phyloP scores from a whole-genome alignment of 2,329 filamentous ascomycete species.

The Incumbomyces delicatus region DNA sequence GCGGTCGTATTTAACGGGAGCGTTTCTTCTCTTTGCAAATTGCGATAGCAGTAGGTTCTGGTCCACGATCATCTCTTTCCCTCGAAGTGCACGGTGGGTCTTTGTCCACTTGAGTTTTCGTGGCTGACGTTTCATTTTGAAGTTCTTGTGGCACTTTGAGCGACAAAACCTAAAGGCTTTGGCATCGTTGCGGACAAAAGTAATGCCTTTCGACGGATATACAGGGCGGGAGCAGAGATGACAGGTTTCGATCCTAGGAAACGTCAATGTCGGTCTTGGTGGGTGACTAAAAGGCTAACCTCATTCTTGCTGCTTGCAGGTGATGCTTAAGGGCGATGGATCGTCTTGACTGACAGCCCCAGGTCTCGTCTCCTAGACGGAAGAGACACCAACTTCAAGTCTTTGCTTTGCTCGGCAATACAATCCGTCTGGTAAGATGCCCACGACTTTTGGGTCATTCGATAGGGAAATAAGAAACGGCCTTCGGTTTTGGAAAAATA shows the following conservation, averaged over 20 bases:
- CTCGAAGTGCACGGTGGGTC: constrained; percentile 72
- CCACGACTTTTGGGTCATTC: too few species aligned
- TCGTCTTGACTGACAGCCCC: too few species aligned
- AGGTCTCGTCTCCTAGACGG: too few species aligned
- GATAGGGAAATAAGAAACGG: too few species aligned
- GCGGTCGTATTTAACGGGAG: constrained; percentile 91
- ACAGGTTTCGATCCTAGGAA: constrained; percentile 45
- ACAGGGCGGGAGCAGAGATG: constrained; percentile 62
- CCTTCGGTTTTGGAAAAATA: too few species aligned
- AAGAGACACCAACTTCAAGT: too few species aligned
- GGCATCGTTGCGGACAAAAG: constrained; percentile 58
- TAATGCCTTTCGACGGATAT: constrained; percentile 57
- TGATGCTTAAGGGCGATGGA: too few species aligned
- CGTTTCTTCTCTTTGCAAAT: constrained; percentile 86
- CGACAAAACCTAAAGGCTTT: constrained; percentile 59
- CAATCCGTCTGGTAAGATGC: too few species aligned
- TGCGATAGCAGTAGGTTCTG: constrained; percentile 61
- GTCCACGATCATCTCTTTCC: constrained; percentile 88
- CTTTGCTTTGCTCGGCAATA: too few species aligned
- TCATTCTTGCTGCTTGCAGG: neutral
- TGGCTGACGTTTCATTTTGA: constrained; percentile 98
- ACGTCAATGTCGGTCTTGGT: too few species aligned
- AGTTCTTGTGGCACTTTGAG: constrained; percentile 62
- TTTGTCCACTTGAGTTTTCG: constrained; percentile 97
- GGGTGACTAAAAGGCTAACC: neutral